A percentile compares a stretch with the other conserved stretches of the same genome.
Conservation (phyloP, 169 alveolate genomes). For the Eimeria praecox region DNA sequence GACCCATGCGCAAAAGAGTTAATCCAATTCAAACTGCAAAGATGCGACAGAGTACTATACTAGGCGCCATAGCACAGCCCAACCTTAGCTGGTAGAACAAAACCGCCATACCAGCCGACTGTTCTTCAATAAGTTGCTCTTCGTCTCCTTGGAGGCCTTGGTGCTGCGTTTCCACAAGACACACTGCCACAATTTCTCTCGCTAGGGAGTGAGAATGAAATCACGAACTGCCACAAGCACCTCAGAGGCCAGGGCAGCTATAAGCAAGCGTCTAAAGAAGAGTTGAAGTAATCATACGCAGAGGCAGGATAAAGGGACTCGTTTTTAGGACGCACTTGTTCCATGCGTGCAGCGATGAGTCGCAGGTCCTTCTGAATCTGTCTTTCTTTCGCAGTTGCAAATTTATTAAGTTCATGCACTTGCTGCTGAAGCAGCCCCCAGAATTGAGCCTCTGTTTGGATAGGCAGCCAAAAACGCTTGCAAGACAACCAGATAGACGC, state of each 20-base stretch:
- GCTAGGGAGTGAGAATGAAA: not conserved
- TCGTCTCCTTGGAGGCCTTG: slow-evolving; percentile 60
- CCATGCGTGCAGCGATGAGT: slow-evolving; percentile 66
- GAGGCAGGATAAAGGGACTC: not conserved
- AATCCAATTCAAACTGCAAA: not conserved
- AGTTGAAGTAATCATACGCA: not conserved
- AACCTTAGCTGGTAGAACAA: too few relatives aligned
- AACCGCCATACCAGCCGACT: slow-evolving; percentile 50
- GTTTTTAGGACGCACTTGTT: slow-evolving; percentile 31
- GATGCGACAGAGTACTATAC: not conserved
- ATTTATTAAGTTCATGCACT: slow-evolving; percentile 72
- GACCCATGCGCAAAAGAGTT: not conserved
- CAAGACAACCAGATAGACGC: not conserved
- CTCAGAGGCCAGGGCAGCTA: not conserved
- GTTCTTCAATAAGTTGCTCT: slow-evolving; percentile 65
- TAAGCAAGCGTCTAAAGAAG: not conserved
- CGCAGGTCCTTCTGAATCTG: slow-evolving; percentile 51
- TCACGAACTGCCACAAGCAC: not conserved
- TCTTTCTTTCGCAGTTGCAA: slow-evolving; percentile 62
- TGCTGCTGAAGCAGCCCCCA: slow-evolving; percentile 80
- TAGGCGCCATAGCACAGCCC: not conserved
- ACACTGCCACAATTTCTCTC: not conserved
- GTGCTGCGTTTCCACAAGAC: slow-evolving; percentile 17
- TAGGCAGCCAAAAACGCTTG: not conserved
- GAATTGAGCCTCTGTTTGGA: slow-evolving; percentile 75